Percentiles rank a stretch among this genome's conserved stretches.
phyloP scores from a whole-genome alignment of 176 grass and related monocot species.

The Ensete glaucum region DNA sequence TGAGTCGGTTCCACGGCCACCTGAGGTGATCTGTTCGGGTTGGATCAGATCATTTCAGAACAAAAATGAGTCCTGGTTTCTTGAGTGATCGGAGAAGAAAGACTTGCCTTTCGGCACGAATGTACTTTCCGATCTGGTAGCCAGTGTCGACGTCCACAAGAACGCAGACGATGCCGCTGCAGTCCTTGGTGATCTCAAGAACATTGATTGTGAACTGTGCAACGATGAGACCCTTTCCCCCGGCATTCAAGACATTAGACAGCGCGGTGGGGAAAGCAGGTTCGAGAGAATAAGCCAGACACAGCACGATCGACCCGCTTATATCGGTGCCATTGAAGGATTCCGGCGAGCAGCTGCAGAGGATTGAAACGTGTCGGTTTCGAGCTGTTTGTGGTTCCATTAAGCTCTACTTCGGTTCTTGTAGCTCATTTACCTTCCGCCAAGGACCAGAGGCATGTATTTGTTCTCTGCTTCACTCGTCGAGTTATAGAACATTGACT shows the following conservation, averaged over 20 bases:
- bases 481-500: conserved; percentile 5
- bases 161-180: background rate
- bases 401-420: background rate
- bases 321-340: conserved; percentile 6
- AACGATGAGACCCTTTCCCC: conserved; percentile 7
- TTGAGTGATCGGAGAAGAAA: background rate
- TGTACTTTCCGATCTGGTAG: background rate
- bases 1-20: background rate
- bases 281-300: background rate
- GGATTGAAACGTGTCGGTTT: background rate
- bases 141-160: conserved; percentile 1
- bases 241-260: background rate
- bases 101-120: background rate
- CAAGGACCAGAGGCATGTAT: background rate
- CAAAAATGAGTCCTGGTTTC: no score
- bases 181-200: background rate
- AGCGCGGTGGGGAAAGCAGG: background rate
- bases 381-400: background rate
- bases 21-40: background rate
- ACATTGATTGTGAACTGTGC: background rate
- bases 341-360: conserved; percentile 6
- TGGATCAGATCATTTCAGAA: background rate
- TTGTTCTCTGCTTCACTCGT: background rate
- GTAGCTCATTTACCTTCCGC: background rate
- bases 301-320: conserved; percentile 1